A percentile compares a stretch with the other conserved stretches of the same genome.
Conservation (phyloP, 305 asterid genomes). For the Caryopteris hybrid region DNA sequence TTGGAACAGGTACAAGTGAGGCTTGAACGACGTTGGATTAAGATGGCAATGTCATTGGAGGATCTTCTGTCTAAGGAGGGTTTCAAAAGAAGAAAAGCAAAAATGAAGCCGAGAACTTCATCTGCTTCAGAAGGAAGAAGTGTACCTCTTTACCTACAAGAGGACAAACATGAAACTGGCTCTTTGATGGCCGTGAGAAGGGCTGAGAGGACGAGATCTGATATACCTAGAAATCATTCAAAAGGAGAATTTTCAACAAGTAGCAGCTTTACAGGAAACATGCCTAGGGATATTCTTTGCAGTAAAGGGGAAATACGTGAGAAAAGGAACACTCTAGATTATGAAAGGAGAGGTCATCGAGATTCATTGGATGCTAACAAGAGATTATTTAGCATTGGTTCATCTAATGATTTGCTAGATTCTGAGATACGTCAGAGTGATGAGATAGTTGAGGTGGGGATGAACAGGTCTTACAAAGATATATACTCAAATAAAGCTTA, state of each 20-base stretch:
- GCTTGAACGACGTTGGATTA: neutral
- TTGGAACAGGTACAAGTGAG: slow-evolving; percentile 18
- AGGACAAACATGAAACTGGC: slow-evolving; percentile 25
- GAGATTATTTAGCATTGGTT: slow-evolving; percentile 22
- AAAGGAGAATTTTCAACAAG: slow-evolving; percentile 39
- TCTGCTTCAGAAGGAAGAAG: slow-evolving; percentile 35
- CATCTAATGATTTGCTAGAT: slow-evolving; percentile 25
- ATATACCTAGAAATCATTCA: slow-evolving; percentile 35
- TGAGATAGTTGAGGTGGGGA: slow-evolving; percentile 53
- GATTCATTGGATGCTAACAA: slow-evolving; percentile 24
- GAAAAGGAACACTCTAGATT: slow-evolving; percentile 16
- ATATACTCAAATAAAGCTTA: slow-evolving; percentile 37
- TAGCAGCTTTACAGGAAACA: slow-evolving; percentile 32
- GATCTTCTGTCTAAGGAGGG: slow-evolving; percentile 79
- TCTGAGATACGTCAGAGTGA: no score
- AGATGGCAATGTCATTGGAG: slow-evolving; percentile 80
- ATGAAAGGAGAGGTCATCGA: no score
- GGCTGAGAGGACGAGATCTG: slow-evolving; percentile 55
- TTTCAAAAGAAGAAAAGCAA: slow-evolving; percentile 47
- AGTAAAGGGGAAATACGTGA: slow-evolving; percentile 22
- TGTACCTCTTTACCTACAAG: slow-evolving; percentile 25
- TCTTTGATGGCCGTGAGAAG: slow-evolving; percentile 31
- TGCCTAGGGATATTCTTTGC: slow-evolving; percentile 27
- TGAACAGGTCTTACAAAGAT: slow-evolving; percentile 21
- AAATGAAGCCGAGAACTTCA: slow-evolving; percentile 42